Base-by-base conservation (phyloP, 306 rosid species). In the Alnus glutinosa region DNA sequence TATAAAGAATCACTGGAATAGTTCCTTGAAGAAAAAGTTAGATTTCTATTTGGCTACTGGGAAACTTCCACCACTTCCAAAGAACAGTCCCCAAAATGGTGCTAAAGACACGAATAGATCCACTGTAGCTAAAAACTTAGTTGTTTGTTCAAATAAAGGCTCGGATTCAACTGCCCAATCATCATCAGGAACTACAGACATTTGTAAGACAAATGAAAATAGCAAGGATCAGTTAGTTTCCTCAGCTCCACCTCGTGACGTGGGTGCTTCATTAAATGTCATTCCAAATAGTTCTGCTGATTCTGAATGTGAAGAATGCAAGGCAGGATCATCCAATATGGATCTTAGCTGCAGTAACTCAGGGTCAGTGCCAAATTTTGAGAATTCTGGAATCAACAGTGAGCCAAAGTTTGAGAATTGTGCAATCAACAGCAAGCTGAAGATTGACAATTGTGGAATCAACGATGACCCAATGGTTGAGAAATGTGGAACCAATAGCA, bases 1-100 rank as follows among this genome's bases (percentile, higher is more conserved):
- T 30, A 95, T 95, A 84, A 95, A 95, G 89, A 95, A 95, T 73
- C 99, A 95, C 81, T 95, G 99, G 99, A 95, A 95, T 89, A 95
- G 99, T 87, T 95, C 99, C 84, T 89, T 95, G 83, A 95, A 95
- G 90, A 95, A 95, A 82, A 95, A 95, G 80, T 83, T 91, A 54
- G 98, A 95, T 61, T 95, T 90, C 84, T 93, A 88, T 89, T 80
- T 93, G 82, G 88, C 91, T 46, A 93, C 96, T 7, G 99, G 99
- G 78, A 89, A 85, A 75, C 98, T 95, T 90, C 99, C 98, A 16
- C 96, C 97, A 74, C 76, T 86, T 77, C 83, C 89, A 9, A 93
- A 93, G 83, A 87, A 48, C 70, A 81, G 70, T 77, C 75, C 86
- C 52, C 93, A 85, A 78, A 82, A 77, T 89, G 80, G 89, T 78